Evolutionary conservation across 257 asterid genomes (phyloP).

Genomic region (Lycium ferocissimum): DNA sequence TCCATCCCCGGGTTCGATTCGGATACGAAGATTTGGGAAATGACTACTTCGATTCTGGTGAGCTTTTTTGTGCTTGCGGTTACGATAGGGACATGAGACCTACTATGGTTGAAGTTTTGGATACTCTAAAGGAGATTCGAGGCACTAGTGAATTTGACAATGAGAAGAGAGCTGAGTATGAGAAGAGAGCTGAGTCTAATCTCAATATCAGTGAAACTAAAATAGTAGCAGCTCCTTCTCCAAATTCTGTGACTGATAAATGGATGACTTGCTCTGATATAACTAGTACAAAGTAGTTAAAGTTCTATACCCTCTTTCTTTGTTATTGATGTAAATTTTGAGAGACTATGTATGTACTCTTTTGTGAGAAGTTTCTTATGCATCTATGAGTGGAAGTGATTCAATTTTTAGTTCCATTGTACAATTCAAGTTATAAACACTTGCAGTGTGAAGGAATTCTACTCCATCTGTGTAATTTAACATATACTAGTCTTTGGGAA

Average conservation of each 20-base stretch:
- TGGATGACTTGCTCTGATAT: constrained; percentile 17
- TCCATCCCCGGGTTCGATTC: constrained; percentile 22
- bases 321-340: background rate
- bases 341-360: background rate
- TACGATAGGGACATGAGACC: constrained; percentile 23
- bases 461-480: background rate
- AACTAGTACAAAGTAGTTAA: background rate
- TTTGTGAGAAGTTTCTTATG: background rate
- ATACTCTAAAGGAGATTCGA: constrained; percentile 25
- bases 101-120: constrained; percentile 25
- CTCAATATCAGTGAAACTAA: too few relatives aligned
- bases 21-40: background rate
- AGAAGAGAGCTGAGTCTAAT: background rate
- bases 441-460: too few relatives aligned
- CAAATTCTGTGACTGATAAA: constrained; percentile 26
- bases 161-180: constrained; percentile 4
- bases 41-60: too few relatives aligned
- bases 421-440: background rate
- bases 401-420: background rate
- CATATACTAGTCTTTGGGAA: too few relatives aligned
- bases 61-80: constrained; percentile 30
- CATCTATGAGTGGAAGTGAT: background rate
- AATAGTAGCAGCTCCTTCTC: background rate
- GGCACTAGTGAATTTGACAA: background rate
- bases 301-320: background rate